Percentiles rank a stretch among this genome's conserved stretches.
These are phyloP conservation scores for Verticillium albo-atrum DNA, from an alignment of 2,329 filamentous ascomycete species.

Conservation along the genomic window DNA sequence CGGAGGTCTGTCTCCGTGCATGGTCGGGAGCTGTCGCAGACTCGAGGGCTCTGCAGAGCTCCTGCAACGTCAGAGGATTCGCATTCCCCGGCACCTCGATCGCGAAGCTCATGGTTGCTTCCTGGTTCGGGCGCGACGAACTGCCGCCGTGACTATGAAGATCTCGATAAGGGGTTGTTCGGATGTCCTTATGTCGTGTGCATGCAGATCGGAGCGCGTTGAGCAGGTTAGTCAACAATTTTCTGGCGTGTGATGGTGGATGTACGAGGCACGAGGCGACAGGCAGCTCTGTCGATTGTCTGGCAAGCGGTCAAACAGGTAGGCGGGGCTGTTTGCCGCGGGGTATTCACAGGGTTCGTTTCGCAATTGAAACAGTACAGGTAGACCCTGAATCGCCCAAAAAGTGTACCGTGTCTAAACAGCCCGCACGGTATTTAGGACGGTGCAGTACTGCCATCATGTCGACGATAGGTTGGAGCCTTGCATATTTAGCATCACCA, in stretches of 20 bases:
- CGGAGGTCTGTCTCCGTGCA: constrained; percentile 60
- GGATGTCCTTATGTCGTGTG: not conserved
- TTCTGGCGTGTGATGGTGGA: not conserved
- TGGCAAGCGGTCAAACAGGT: not conserved
- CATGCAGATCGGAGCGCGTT: not conserved
- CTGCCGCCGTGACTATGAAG: not conserved
- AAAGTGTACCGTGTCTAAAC: not conserved
- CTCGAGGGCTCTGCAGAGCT: constrained; percentile 61
- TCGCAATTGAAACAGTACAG: not conserved
- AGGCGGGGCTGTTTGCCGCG: not conserved
- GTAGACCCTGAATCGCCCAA: not conserved
- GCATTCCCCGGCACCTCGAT: constrained; percentile 82
- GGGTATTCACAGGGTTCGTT: not conserved
- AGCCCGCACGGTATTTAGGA: not conserved
- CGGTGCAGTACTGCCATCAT: too few relatives aligned
- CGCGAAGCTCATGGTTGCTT: constrained; percentile 56
- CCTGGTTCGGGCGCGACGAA: not conserved
- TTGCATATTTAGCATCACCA: too few relatives aligned
- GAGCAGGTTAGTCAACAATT: not conserved
- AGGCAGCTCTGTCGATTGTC: not conserved
- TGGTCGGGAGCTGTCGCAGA: constrained; percentile 60
- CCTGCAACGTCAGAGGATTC: constrained; percentile 59
- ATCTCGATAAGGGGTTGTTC: not conserved
- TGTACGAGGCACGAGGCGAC: not conserved
- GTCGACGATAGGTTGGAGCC: too few relatives aligned